Conservation (phyloP, 2,329 filamentous ascomycete species). For the Colletotrichum neosansevieriae region DNA sequence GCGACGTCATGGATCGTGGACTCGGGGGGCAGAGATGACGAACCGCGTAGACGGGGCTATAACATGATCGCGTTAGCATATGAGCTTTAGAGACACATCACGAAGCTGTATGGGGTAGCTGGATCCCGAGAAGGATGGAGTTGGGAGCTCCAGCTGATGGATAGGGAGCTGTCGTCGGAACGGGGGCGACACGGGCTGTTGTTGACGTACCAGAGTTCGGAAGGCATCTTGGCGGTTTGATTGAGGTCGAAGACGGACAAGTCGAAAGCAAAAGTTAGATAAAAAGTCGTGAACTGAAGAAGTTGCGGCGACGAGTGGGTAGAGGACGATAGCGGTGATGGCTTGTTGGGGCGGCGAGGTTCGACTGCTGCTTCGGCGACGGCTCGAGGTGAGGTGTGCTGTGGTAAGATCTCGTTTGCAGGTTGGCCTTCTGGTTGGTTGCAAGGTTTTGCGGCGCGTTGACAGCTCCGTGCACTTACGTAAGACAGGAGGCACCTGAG, state of each 20-base stretch:
- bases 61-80: conserved; percentile 43
- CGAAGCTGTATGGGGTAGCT: conserved; percentile 11
- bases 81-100: conserved; percentile 8
- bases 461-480: conserved; percentile 43
- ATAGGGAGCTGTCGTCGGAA: conserved; percentile 46
- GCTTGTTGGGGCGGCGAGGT: conserved; percentile 27
- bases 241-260: conserved; percentile 40
- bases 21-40: conserved; percentile 63
- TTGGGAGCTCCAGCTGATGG: conserved; percentile 48
- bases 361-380: conserved; percentile 40
- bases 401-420: conserved; percentile 53
- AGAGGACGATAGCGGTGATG: conserved; percentile 32
- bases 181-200: conserved; percentile 48
- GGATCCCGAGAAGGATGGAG: conserved; percentile 42
- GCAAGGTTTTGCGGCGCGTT: conserved; percentile 56
- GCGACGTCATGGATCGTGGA: conserved; percentile 42
- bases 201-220: conserved; percentile 82
- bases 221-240: conserved; percentile 73
- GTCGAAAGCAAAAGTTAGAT: conserved; percentile 29
- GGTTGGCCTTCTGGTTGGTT: conserved; percentile 53
- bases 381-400: conserved; percentile 42
- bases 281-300: conserved; percentile 26
- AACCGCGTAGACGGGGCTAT: conserved; percentile 98
- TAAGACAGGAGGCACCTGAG: conserved; percentile 23
- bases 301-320: conserved; percentile 39